A percentile compares a stretch with the other conserved stretches of the same genome.
phyloP scores from a whole-genome alignment of 2,329 filamentous ascomycete genomes.

The Rugonectria rugulosa region DNA sequence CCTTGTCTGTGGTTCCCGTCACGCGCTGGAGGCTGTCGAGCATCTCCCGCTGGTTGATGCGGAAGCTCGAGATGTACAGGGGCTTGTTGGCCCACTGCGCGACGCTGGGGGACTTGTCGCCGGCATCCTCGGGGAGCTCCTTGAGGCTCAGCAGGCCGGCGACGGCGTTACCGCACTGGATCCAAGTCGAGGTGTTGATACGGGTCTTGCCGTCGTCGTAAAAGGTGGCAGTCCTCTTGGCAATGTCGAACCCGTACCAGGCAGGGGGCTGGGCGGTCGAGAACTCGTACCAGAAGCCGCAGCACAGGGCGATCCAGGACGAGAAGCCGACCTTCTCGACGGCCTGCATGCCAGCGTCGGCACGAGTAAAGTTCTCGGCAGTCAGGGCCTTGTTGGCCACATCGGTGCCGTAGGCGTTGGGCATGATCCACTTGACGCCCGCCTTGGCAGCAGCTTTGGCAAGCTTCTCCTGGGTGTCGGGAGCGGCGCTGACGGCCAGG shows the following conservation, averaged over 20 bases:
- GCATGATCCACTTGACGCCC: conserved; percentile 62
- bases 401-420: conserved; percentile 57
- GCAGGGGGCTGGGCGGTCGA: conserved; percentile 50
- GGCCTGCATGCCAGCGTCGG: conserved; percentile 41
- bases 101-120: conserved; percentile 42
- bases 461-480: conserved; percentile 56
- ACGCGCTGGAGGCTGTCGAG: conserved; percentile 66
- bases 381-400: conserved; percentile 49
- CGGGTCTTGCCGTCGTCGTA: conserved; percentile 64
- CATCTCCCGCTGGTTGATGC: conserved; percentile 69
- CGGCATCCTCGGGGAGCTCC: conserved; percentile 50
- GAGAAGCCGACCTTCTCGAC: conserved; percentile 50
- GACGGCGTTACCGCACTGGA: conserved; percentile 64
- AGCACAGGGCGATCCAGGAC: conserved; percentile 59
- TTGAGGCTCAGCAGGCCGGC: conserved; percentile 57
- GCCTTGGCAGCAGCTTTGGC: conserved; percentile 63
- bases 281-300: conserved; percentile 64
- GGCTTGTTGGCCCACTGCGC: conserved; percentile 50
- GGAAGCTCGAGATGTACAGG: conserved; percentile 63
- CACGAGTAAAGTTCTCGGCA: conserved; percentile 41
- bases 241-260: conserved; percentile 59
- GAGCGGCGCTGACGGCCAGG: conserved; percentile 51
- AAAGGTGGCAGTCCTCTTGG: conserved; percentile 50
- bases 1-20: conserved; percentile 61
- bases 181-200: conserved; percentile 66